Conservation (phyloP, 2,329 filamentous ascomycete species). For the Colletotrichum phormii region DNA sequence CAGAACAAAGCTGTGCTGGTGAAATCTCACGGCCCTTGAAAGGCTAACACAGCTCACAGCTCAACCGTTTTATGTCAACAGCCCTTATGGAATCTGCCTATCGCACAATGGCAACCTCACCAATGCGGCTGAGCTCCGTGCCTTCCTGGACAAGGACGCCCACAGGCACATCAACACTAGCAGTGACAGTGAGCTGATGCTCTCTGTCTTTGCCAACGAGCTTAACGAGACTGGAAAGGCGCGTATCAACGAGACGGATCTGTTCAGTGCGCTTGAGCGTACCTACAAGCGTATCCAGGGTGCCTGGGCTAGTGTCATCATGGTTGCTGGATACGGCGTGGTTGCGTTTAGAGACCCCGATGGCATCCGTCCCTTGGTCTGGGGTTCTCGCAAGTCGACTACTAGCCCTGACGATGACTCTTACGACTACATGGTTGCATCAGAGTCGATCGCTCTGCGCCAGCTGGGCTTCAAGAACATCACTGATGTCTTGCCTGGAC, state of each 20-base stretch:
- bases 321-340: constrained; percentile 84
- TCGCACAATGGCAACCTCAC: constrained; percentile 91
- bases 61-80: constrained; percentile 83
- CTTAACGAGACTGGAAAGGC: constrained; percentile 84
- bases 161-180: constrained; percentile 78
- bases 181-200: constrained; percentile 31
- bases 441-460: constrained; percentile 84
- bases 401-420: constrained; percentile 71
- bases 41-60: constrained; percentile 76
- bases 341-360: constrained; percentile 76
- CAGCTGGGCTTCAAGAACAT: constrained; percentile 85
- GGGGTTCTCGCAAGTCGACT: constrained; percentile 73
- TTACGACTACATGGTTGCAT: constrained; percentile 90
- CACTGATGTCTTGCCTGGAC: constrained; percentile 81
- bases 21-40: constrained; percentile 55
- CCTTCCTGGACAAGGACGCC: constrained; percentile 80
- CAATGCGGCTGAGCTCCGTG: constrained; percentile 76
- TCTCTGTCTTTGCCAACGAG: constrained; percentile 79
- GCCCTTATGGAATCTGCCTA: constrained; percentile 45
- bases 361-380: constrained; percentile 84
- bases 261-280: constrained; percentile 77
- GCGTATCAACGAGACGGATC: constrained; percentile 81
- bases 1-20: neutral
- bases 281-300: constrained; percentile 82
- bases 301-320: constrained; percentile 83